Percentiles rank a stretch among this genome's conserved stretches.
phyloP scores from a whole-genome alignment of 169 alveolate species.

The Cryptosporidium sp. region DNA sequence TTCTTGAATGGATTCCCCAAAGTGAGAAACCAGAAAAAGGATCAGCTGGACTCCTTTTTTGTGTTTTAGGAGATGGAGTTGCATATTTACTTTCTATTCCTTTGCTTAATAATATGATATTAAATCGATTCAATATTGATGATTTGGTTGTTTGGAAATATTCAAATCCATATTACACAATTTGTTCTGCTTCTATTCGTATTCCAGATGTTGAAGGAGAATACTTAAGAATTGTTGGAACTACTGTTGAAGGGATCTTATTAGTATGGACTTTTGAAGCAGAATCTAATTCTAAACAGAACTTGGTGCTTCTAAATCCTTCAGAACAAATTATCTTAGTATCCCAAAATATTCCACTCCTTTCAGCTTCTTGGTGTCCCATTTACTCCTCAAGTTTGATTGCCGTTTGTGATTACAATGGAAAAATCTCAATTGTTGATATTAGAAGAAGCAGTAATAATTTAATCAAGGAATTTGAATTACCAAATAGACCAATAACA shows the following conservation, averaged over 20 bases:
- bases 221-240: conserved; percentile 37
- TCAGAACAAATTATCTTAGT: conserved; percentile 50
- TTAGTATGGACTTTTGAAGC: conserved; percentile 52
- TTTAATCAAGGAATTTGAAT: conserved; percentile 48
- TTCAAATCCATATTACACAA: not conserved
- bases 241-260: conserved; percentile 51
- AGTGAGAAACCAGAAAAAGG: not conserved
- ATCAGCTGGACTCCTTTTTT: conserved; percentile 23
- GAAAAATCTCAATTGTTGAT: conserved; percentile 59
- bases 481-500: conserved; percentile 66
- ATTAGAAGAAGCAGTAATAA: conserved; percentile 38
- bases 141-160: conserved; percentile 36
- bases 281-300: not conserved
- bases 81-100: conserved; percentile 49
- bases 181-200: conserved; percentile 50
- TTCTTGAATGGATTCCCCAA: conserved; percentile 63
- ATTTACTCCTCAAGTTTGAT: conserved; percentile 22
- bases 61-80: conserved; percentile 35
- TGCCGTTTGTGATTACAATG: conserved; percentile 24
- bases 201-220: conserved; percentile 10
- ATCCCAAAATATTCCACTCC: conserved; percentile 38
- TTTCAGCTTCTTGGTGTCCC: conserved; percentile 74
- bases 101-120: not conserved
- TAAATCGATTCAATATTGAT: not conserved
- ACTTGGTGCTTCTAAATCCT: not conserved